Percentiles rank a stretch among this genome's conserved stretches.
Conservation (phyloP, 805 yeast species). For the Nakazawaea ishiwadae region DNA sequence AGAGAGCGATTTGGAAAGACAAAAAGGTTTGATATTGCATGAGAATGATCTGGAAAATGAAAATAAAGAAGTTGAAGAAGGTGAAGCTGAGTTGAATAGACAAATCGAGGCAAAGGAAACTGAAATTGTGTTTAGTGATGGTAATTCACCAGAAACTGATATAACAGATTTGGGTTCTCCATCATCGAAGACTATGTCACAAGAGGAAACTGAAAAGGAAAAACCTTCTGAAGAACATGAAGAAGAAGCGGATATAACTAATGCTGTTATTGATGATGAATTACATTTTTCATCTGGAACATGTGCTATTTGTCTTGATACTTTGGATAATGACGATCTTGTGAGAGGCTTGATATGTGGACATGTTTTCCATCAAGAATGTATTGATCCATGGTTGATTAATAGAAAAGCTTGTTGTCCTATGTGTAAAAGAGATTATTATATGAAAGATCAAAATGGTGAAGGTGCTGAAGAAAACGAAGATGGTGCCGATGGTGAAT, state of each 20-base stretch:
- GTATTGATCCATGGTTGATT: slow-evolving; percentile 80
- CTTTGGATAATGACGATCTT: slow-evolving; percentile 52
- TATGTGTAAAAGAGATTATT: slow-evolving; percentile 70
- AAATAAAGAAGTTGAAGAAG: slow-evolving; percentile 16
- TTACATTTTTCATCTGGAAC: slow-evolving; percentile 59
- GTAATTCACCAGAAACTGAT: slow-evolving; percentile 1
- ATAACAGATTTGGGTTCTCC: neutral
- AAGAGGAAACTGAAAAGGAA: slow-evolving; percentile 1
- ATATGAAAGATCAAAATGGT: slow-evolving; percentile 29
- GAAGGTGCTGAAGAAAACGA: slow-evolving; percentile 18
- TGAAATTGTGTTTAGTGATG: neutral
- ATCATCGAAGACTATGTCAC: neutral
- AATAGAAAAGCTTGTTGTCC: slow-evolving; percentile 79
- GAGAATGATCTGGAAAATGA: slow-evolving; percentile 35
- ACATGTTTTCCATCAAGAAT: slow-evolving; percentile 75
- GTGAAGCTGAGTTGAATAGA: neutral
- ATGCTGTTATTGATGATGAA: slow-evolving; percentile 19
- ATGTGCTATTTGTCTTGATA: slow-evolving; percentile 77
- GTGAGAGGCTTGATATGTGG: slow-evolving; percentile 79
- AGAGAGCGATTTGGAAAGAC: slow-evolving; percentile 43
- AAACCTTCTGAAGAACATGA: neutral
- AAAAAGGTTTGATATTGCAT: slow-evolving; percentile 27
- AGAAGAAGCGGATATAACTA: neutral
- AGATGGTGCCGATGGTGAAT: slow-evolving; percentile 10
- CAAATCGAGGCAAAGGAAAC: neutral